These are phyloP conservation scores for Eremomyces bilateralis DNA, from an alignment of 495 filamentous ascomycete species.

Conservation along the genomic window DNA sequence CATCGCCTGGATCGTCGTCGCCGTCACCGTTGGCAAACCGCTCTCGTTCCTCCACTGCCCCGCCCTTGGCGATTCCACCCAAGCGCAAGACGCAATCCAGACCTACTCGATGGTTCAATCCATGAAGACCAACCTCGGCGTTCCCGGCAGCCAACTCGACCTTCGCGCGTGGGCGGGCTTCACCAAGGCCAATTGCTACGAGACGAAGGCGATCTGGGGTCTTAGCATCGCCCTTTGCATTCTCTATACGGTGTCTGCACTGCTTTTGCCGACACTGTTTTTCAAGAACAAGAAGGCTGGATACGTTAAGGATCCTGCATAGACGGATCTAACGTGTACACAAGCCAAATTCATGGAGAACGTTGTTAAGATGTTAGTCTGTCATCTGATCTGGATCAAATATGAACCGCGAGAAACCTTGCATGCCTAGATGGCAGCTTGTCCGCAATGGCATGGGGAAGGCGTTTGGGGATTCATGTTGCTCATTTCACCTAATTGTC, in stretches of 20 bases:
- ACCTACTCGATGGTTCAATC: conserved; percentile 21
- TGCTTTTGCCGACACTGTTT: conserved; percentile 19
- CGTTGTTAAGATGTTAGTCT: no score
- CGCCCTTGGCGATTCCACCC: conserved; percentile 10
- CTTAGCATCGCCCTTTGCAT: conserved; percentile 54
- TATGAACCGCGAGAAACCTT: no score
- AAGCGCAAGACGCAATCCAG: background rate
- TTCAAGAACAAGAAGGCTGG: conserved; percentile 20
- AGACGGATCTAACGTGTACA: conserved; percentile 1
- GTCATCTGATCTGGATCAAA: no score
- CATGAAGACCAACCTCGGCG: conserved; percentile 18
- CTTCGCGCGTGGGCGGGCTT: conserved; percentile 40
- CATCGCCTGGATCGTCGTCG: conserved; percentile 47
- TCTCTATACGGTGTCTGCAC: conserved; percentile 16
- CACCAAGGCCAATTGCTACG: conserved; percentile 50
- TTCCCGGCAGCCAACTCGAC: conserved; percentile 8
- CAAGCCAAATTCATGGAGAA: no score
- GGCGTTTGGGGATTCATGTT: no score
- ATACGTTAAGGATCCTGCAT: conserved; percentile 1
- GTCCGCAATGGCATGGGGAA: no score
- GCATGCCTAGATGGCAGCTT: no score
- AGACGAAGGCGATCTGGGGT: conserved; percentile 82
- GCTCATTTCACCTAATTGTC: no score
- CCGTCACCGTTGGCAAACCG: conserved; percentile 57
- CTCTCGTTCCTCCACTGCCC: conserved; percentile 58